Evolutionary conservation across 2,329 filamentous ascomycete species (phyloP).

Genomic region (Aspergillus carbonarius): DNA sequence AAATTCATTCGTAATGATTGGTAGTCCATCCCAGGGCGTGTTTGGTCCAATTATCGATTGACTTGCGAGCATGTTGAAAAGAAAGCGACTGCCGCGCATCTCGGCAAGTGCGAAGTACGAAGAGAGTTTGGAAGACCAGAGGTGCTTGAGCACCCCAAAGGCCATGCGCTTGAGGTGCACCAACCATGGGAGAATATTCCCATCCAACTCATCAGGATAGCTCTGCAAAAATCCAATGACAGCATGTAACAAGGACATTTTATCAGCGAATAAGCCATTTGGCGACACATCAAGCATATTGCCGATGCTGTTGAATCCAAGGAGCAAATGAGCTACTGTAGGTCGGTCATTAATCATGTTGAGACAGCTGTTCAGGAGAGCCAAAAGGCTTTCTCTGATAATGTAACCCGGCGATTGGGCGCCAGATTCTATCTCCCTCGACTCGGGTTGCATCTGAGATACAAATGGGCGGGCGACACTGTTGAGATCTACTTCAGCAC

Average conservation of each 20-base stretch:
- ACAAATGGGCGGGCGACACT: constrained; percentile 74
- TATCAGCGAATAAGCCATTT: constrained; percentile 68
- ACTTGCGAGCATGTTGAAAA: constrained; percentile 72
- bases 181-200: constrained; percentile 65
- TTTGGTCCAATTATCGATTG: constrained; percentile 69
- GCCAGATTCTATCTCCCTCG: constrained; percentile 71
- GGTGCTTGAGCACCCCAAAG: constrained; percentile 71
- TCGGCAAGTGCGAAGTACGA: constrained; percentile 72
- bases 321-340: constrained; percentile 83
- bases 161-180: constrained; percentile 67
- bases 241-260: constrained; percentile 78
- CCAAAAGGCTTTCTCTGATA: constrained; percentile 79
- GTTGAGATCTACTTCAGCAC: constrained; percentile 75
- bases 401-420: constrained; percentile 70
- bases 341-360: constrained; percentile 72
- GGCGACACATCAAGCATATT: constrained; percentile 67
- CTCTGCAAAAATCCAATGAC: constrained; percentile 70
- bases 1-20: constrained; percentile 63
- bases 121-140: constrained; percentile 83
- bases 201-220: constrained; percentile 64
- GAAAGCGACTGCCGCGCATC: constrained; percentile 73
- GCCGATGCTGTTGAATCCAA: constrained; percentile 80
- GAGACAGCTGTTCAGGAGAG: constrained; percentile 81
- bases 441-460: constrained; percentile 62
- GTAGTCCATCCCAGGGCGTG: constrained; percentile 71